Conservation (phyloP, 2,329 filamentous ascomycete genomes). For the Ascochyta lentis region DNA sequence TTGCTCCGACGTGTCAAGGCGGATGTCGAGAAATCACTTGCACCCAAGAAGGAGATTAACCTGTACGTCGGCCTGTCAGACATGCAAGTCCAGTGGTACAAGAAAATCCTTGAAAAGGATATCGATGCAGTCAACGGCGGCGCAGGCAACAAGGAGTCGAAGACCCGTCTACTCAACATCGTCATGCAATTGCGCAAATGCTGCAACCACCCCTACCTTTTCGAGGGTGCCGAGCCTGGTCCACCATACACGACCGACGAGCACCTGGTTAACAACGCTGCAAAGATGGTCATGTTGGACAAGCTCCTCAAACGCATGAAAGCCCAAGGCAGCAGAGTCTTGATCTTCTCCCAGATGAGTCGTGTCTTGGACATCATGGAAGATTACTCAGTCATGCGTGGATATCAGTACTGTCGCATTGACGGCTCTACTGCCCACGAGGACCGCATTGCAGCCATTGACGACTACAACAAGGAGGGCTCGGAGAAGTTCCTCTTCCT, state of each 20-base stretch:
- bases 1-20: constrained; percentile 94
- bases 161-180: constrained; percentile 95
- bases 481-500: constrained; percentile 92
- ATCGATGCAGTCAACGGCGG: constrained; percentile 98
- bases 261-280: constrained; percentile 89
- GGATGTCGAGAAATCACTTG: constrained; percentile 95
- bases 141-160: constrained; percentile 94
- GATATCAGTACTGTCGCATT: constrained; percentile 95
- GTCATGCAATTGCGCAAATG: constrained; percentile 99
- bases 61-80: constrained; percentile 98
- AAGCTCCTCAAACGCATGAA: constrained; percentile 85
- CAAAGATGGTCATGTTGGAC: constrained; percentile 97
- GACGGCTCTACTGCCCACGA: constrained; percentile 97
- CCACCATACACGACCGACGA: constrained; percentile 98
- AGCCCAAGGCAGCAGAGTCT: constrained; percentile 87
- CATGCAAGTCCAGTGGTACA: constrained; percentile 99
- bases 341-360: constrained; percentile 99
- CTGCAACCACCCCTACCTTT: constrained; percentile 98
- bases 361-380: constrained; percentile 95
- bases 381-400: constrained; percentile 95
- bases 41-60: constrained; percentile 98
- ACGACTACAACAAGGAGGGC: constrained; percentile 95
- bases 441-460: constrained; percentile 95
- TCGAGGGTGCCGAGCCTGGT: constrained; percentile 95
- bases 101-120: constrained; percentile 98